Conservation (phyloP, 768 basidiomycete genomes). For the Phaeolepiota aurea region DNA sequence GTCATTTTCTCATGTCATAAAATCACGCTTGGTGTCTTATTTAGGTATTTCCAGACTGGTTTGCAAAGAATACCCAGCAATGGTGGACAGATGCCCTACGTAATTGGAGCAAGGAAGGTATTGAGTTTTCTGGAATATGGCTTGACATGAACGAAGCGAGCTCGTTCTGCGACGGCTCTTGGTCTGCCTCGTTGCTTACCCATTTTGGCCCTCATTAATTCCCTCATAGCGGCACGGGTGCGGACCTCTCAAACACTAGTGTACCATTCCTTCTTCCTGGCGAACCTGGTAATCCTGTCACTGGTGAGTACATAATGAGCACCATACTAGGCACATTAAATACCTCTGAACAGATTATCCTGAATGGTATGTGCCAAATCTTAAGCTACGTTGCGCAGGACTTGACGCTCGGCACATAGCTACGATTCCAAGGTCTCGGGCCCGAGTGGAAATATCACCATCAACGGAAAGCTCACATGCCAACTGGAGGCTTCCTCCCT, state of each 20-base stretch:
- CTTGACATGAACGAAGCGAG: conserved; percentile 27
- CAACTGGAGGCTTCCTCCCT: conserved; percentile 15
- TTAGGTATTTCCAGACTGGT: conserved; percentile 23
- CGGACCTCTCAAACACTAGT: conserved; percentile 45
- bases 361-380: conserved; percentile 46
- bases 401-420: conserved; percentile 20
- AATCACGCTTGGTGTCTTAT: not conserved
- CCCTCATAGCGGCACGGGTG: conserved; percentile 32
- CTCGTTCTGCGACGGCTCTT: conserved; percentile 25
- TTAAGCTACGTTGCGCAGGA: not conserved
- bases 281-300: conserved; percentile 39
- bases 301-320: conserved; percentile 14
- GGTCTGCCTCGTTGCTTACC: conserved; percentile 13
- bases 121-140: conserved; percentile 24
- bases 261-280: conserved; percentile 52
- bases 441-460: conserved; percentile 66
- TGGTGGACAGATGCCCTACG: conserved; percentile 24
- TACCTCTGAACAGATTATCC: conserved; percentile 61
- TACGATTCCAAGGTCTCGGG: conserved; percentile 58
- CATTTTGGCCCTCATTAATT: not conserved
- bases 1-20: not conserved
- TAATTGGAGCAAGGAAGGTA: conserved; percentile 19
- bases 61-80: conserved; percentile 17
- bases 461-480: conserved; percentile 58
- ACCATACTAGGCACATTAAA: not conserved